Evolutionary conservation across 352 stramenopile species (phyloP).

Genomic region (Phytophthora palmivora): DNA sequence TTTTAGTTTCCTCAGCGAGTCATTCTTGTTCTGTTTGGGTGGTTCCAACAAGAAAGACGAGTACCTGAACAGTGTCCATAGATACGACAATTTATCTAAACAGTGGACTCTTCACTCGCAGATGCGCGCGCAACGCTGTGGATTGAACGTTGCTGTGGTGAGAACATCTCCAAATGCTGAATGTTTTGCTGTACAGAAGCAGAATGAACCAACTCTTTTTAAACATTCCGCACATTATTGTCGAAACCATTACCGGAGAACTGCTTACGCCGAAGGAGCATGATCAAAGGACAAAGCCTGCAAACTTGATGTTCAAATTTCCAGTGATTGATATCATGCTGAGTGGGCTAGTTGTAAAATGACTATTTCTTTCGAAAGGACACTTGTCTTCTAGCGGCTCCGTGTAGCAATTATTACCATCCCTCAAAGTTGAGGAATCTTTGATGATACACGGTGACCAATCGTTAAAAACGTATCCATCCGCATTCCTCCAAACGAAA

Average conservation of each 20-base stretch:
- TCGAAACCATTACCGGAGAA: constrained; percentile 1
- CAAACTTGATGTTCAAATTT: not conserved
- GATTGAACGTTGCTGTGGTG: constrained; percentile 66
- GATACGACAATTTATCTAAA: constrained; percentile 70
- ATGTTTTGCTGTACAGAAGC: constrained; percentile 50
- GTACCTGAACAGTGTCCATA: constrained; percentile 71
- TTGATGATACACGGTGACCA: no score
- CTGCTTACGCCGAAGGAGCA: constrained; percentile 8
- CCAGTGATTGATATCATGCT: no score
- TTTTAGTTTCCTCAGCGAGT: constrained; percentile 63
- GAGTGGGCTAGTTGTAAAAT: no score
- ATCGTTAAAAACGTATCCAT: no score
- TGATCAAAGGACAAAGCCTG: constrained; percentile 8
- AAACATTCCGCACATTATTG: constrained; percentile 8
- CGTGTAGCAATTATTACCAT: no score
- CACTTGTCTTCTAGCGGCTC: no score
- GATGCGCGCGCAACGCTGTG: constrained; percentile 69
- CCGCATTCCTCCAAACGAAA: no score
- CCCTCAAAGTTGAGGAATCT: no score
- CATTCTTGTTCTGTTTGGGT: constrained; percentile 74
- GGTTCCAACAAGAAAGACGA: constrained; percentile 85
- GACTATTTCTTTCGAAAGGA: no score
- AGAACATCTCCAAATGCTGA: constrained; percentile 41
- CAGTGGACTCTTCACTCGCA: constrained; percentile 66
- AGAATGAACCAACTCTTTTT: constrained; percentile 17